phyloP scores from a whole-genome alignment of 495 filamentous ascomycete species.

The Terfezia claveryi region DNA sequence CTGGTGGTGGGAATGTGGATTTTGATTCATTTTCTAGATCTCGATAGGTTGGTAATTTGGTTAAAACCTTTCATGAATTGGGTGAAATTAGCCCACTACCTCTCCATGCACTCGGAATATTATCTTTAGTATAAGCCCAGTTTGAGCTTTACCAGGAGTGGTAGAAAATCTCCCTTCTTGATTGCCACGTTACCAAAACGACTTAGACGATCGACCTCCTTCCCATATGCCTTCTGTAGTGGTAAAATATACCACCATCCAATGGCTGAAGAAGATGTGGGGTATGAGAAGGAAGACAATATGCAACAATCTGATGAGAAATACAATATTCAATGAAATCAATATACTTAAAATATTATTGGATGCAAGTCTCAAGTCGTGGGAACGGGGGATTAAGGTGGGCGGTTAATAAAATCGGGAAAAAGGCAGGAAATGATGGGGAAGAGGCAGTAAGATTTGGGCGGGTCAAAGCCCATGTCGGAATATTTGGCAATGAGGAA shows the following conservation, averaged over 20 bases:
- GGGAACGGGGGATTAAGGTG: too few species aligned
- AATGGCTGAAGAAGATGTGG: conserved; percentile 6
- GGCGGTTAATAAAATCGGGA: too few species aligned
- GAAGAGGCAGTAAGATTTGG: too few species aligned
- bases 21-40: too few species aligned
- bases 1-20: too few species aligned
- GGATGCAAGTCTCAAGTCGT: too few species aligned
- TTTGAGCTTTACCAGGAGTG: neutral
- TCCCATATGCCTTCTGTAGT: conserved; percentile 1
- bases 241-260: conserved; percentile 3
- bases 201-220: conserved; percentile 1
- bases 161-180: neutral
- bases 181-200: neutral
- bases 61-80: neutral
- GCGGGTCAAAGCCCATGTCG: too few species aligned
- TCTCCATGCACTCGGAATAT: neutral
- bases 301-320: conserved; percentile 1
- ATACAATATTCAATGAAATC: conserved; percentile 8
- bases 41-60: neutral
- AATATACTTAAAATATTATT: neutral
- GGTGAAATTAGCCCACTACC: neutral
- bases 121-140: neutral
- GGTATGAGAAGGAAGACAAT: conserved; percentile 5
- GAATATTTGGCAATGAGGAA: too few species aligned
- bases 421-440: too few species aligned